phyloP scores from a whole-genome alignment of 768 basidiomycete species.

The Termitomyces eurrhizus region DNA sequence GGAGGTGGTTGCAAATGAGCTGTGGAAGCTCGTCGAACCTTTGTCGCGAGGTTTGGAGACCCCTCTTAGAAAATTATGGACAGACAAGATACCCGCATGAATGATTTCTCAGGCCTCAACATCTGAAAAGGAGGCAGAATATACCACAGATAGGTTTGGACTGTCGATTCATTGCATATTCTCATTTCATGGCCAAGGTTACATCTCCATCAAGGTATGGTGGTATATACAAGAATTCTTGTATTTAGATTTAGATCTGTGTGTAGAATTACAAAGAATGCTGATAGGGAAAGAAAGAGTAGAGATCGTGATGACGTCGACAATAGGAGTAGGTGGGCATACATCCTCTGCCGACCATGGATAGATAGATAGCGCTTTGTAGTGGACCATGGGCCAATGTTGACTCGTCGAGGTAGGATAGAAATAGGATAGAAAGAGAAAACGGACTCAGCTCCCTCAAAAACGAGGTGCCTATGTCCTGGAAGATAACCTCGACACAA shows the following conservation, averaged over 20 bases:
- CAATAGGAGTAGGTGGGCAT: background rate
- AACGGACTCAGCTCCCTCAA: background rate
- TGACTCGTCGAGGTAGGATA: background rate
- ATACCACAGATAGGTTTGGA: background rate
- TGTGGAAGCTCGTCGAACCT: conserved; percentile 52
- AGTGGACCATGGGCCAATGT: background rate
- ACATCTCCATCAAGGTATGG: background rate
- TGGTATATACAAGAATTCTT: conserved; percentile 4
- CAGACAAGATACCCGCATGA: conserved; percentile 15
- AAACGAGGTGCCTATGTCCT: conserved; percentile 24
- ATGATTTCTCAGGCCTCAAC: background rate
- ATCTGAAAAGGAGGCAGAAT: background rate
- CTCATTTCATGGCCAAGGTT: background rate
- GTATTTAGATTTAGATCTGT: conserved; percentile 9
- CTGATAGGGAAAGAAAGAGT: conserved; percentile 10
- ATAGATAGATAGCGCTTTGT: conserved; percentile 8
- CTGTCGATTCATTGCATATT: background rate
- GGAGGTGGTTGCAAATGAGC: conserved; percentile 46
- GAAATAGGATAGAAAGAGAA: conserved; percentile 1
- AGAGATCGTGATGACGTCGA: conserved; percentile 14
- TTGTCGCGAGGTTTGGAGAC: conserved; percentile 34
- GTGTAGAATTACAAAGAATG: conserved; percentile 15
- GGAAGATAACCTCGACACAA: conserved; percentile 74
- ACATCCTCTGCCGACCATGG: conserved; percentile 4
- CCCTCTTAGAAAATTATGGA: conserved; percentile 54